Evolutionary conservation across 306 rosid species (phyloP).

Genomic region (Lathyrus oleraceus): DNA sequence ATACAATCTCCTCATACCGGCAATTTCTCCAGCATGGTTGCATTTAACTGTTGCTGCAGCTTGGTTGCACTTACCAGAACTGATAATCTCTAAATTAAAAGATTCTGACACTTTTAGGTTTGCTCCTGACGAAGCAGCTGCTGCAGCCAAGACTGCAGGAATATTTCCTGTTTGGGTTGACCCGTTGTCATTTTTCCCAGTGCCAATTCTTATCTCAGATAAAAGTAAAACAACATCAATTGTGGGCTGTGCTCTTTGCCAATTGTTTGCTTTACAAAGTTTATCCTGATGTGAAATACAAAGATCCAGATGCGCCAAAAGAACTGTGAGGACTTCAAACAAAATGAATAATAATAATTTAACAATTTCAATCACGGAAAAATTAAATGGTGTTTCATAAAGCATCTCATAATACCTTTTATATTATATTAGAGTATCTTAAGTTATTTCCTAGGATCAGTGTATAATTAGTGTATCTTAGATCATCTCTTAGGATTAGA

Average conservation of each 20-base stretch:
- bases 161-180: conserved; percentile 79
- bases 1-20: conserved; percentile 98
- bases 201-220: conserved; percentile 93
- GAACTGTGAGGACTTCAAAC: conserved; percentile 11
- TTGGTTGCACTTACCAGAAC: conserved; percentile 92
- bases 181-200: conserved; percentile 88
- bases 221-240: conserved; percentile 89
- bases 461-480: neutral
- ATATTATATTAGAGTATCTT: neutral
- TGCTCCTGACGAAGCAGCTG: conserved; percentile 96
- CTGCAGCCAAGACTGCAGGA: conserved; percentile 97
- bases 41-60: conserved; percentile 93
- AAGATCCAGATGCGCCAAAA: conserved; percentile 29
- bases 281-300: conserved; percentile 66
- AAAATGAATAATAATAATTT: conserved; percentile 2
- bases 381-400: neutral
- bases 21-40: conserved; percentile 97
- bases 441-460: neutral
- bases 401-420: neutral
- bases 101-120: conserved; percentile 85
- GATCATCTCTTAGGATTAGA: neutral
- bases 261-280: conserved; percentile 86
- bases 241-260: conserved; percentile 94
- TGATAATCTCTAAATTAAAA: conserved; percentile 90
- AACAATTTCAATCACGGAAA: conserved; percentile 3